Base-by-base conservation (phyloP, 2,329 filamentous ascomycete genomes). In the Aphanoascus verrucosus region DNA sequence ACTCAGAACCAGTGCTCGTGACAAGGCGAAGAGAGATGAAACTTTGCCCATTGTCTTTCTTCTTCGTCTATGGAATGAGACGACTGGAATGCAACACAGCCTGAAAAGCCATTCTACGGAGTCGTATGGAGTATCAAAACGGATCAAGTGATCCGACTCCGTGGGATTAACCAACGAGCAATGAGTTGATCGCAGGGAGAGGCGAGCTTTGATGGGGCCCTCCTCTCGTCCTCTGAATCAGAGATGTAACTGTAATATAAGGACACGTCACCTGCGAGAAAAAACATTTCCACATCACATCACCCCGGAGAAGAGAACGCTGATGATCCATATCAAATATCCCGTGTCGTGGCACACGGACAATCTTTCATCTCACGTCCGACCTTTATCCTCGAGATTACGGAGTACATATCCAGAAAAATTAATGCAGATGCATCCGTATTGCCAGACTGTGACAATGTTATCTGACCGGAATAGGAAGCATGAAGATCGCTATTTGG, bases 231-330 rank as follows among this genome's bases (percentile, higher is more conserved):
- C 32, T 17, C 8, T 37, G 17, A 28, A 23, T 23, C 6, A 11
- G 23, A 48, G 37, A 38, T 48, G 45, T 34, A 48, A 48, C 45
- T 34, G 45, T 48, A 44, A 6, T 23, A 48, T 37, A 38, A 37
- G 37, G 45, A 31, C 45, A 38, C 45, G 45, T 48, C 45, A 48
- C 31, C 45, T 17, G 45, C 20, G 14, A 38, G 9, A n/a, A 15
- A 31, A 6, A 12, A 23, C 44, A 35, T 31, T 35, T 47, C 31
- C 31, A 38, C 45, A 38, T 48, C 45, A 20, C 8, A 19, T 35
- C 44, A 35, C 20, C 41, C 19, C 4, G 41, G n/a, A 28, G 19
- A 14, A 44, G 3, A 20, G 23, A 32, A 35, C 14, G 34, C n/a
- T 34, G 43, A 46, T 46, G 43, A 46, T 46, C 43, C 28, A 35